These are phyloP conservation scores for Sporopachydermia cereana DNA, from an alignment of 1,139 yeast species.

Conservation along the genomic window DNA sequence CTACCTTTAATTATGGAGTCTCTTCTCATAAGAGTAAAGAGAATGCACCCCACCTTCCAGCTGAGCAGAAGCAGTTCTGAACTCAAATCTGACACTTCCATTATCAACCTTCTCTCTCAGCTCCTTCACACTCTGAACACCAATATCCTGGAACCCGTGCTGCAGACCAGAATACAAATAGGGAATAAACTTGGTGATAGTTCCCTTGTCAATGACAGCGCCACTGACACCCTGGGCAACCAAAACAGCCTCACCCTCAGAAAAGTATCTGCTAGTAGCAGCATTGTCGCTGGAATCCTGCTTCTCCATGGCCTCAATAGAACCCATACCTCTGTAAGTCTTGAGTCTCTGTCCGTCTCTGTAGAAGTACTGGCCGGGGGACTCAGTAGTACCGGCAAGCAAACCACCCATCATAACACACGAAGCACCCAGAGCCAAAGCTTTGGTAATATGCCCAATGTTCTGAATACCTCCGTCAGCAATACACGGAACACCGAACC, in stretches of 20 bases:
- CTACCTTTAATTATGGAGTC: constrained; percentile 65
- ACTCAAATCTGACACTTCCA: constrained; percentile 84
- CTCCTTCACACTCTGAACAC: constrained; percentile 54
- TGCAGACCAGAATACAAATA: constrained; percentile 91
- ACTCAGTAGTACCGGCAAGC: constrained; percentile 96
- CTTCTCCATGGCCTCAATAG: constrained; percentile 97
- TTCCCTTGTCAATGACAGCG: constrained; percentile 93
- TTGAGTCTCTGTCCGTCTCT: constrained; percentile 97
- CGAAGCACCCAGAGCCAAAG: constrained; percentile 93
- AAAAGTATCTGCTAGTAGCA: constrained; percentile 94
- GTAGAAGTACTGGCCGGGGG: constrained; percentile 97
- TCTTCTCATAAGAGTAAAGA: constrained; percentile 93
- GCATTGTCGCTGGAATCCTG: constrained; percentile 73
- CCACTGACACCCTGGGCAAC: constrained; percentile 99
- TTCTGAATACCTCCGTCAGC: constrained; percentile 99
- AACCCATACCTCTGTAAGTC: constrained; percentile 99
- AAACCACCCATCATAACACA: constrained; percentile 99
- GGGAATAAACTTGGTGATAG: constrained; percentile 86
- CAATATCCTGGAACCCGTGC: constrained; percentile 98
- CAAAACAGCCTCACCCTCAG: constrained; percentile 87
- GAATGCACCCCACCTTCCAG: constrained; percentile 98
- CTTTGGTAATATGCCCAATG: constrained; percentile 97
- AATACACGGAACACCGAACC: constrained; percentile 90
- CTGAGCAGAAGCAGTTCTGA: constrained; percentile 98
- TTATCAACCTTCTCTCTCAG: constrained; percentile 53